Percentiles rank a stretch among this genome's conserved stretches.
phyloP scores from a whole-genome alignment of 805 yeast species.

The Saturnispora galanensis region DNA sequence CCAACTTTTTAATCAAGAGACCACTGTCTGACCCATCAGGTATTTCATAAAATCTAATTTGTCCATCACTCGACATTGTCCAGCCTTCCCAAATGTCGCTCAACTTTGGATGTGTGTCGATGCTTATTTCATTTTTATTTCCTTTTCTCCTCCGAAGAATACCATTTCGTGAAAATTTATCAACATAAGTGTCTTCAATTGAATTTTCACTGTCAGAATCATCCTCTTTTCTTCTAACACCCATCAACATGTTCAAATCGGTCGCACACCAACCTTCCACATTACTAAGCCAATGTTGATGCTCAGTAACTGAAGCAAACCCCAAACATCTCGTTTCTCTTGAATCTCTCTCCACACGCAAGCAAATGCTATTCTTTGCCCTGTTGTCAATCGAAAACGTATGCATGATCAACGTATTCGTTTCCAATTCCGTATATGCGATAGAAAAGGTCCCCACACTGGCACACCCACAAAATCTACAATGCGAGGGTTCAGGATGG shows the following conservation, averaged over 20 bases:
- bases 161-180: neutral
- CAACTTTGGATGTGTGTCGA: slow-evolving; percentile 22
- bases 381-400: slow-evolving; percentile 63
- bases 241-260: slow-evolving; percentile 68
- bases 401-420: slow-evolving; percentile 54
- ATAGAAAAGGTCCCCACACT: slow-evolving; percentile 65
- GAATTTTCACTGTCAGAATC: slow-evolving; percentile 16
- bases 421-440: slow-evolving; percentile 54
- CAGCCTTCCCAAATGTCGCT: slow-evolving; percentile 70
- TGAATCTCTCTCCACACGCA: slow-evolving; percentile 87
- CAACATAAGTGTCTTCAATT: neutral
- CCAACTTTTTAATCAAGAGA: slow-evolving; percentile 44
- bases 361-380: slow-evolving; percentile 71
- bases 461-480: slow-evolving; percentile 86
- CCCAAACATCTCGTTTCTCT: slow-evolving; percentile 87
- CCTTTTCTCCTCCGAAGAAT: neutral
- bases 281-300: slow-evolving; percentile 52
- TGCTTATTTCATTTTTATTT: neutral
- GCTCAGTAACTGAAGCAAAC: slow-evolving; percentile 64
- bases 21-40: slow-evolving; percentile 37
- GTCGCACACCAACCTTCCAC: slow-evolving; percentile 76
- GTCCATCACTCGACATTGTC: slow-evolving; percentile 62
- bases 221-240: slow-evolving; percentile 40
- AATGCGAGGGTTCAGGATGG: slow-evolving; percentile 80
- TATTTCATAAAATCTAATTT: slow-evolving; percentile 48